Conservation (phyloP, 768 basidiomycete genomes). For the Russula olivacea region DNA sequence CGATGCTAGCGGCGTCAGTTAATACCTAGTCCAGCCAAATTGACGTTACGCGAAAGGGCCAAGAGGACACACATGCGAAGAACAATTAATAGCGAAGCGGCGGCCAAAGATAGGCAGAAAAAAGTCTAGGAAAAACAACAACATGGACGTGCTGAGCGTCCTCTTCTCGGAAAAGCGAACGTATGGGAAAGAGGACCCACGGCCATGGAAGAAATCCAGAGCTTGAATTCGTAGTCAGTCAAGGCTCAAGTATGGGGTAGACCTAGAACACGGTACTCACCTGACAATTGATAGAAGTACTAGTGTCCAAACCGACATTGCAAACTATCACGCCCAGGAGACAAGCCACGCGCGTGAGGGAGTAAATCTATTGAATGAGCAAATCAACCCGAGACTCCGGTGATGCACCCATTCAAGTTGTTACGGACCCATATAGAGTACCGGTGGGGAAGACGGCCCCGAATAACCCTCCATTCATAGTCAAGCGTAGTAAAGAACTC, state of each 20-base stretch:
- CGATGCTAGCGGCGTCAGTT: not conserved
- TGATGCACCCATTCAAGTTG: not conserved
- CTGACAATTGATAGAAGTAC: not conserved
- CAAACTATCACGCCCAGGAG: not conserved
- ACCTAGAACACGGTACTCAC: not conserved
- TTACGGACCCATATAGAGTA: not conserved
- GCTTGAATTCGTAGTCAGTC: not conserved
- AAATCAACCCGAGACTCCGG: not conserved
- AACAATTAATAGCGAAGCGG: conserved; percentile 5
- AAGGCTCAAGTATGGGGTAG: not conserved
- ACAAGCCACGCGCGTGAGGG: not conserved
- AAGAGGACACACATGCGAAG: conserved; percentile 13
- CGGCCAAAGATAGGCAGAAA: not conserved
- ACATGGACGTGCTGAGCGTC: not conserved
- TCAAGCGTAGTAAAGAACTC: not conserved
- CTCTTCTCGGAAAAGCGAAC: not conserved
- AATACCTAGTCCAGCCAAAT: not conserved
- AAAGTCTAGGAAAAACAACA: not conserved
- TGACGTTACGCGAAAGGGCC: not conserved
- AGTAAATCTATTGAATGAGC: not conserved
- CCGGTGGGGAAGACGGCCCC: not conserved
- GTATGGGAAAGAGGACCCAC: not conserved
- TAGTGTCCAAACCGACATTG: not conserved
- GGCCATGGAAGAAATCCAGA: not conserved
- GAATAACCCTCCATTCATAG: not conserved